Evolutionary conservation across 2,329 filamentous ascomycete genomes (phyloP).

Genomic region (Cladosporium halotolerans): DNA sequence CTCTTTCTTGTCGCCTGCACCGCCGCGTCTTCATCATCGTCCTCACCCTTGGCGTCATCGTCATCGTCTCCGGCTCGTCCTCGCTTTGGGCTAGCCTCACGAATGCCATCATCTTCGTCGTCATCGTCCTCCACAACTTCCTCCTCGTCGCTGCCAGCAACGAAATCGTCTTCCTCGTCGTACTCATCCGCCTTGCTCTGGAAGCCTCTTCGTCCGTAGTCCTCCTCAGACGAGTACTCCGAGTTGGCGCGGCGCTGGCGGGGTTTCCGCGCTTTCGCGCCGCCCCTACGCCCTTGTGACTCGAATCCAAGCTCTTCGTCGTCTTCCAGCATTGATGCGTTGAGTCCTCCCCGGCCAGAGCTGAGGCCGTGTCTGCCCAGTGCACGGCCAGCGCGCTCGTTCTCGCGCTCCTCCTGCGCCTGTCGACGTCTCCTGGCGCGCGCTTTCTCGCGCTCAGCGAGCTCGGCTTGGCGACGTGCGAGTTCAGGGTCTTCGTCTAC

Average conservation of each 20-base stretch:
- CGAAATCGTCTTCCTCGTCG: conserved; percentile 72
- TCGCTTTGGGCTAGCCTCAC: conserved; percentile 24
- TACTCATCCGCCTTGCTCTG: conserved; percentile 65
- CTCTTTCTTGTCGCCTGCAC: conserved; percentile 35
- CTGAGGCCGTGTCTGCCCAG: conserved; percentile 43
- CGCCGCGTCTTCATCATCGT: conserved; percentile 32
- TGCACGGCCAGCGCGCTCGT: conserved; percentile 48
- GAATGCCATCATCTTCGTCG: conserved; percentile 41
- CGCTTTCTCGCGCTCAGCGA: conserved; percentile 66
- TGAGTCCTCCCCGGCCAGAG: conserved; percentile 51
- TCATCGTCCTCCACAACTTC: conserved; percentile 54
- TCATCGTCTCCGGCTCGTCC: conserved; percentile 17
- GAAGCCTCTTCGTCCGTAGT: conserved; percentile 62
- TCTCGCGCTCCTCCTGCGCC: conserved; percentile 54
- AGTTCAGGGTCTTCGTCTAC: conserved; percentile 70
- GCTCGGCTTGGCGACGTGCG: conserved; percentile 65
- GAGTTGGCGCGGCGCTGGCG: conserved; percentile 33
- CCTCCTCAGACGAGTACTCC: conserved; percentile 65
- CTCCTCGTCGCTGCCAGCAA: conserved; percentile 64
- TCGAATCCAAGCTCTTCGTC: conserved; percentile 39
- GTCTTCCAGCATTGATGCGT: conserved; percentile 64
- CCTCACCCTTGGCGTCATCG: conserved; percentile 19
- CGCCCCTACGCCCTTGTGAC: conserved; percentile 20
- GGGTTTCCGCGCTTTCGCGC: conserved; percentile 29
- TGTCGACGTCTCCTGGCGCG: conserved; percentile 56